phyloP scores from a whole-genome alignment of 192 early-diverging fungal genomes.

The Entomortierella lignicola region DNA sequence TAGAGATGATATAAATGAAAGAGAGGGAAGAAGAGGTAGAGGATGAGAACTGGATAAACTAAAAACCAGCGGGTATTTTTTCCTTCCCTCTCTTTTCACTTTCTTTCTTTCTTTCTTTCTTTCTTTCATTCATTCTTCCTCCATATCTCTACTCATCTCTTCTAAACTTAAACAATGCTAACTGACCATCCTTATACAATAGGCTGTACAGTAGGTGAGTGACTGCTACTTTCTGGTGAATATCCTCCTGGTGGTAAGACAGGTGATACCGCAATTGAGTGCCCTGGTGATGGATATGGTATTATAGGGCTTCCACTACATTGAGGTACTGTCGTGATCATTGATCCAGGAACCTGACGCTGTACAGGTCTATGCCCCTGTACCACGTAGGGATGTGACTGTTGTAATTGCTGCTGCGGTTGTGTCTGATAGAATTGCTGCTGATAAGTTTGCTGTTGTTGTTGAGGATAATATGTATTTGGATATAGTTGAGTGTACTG shows the following conservation, averaged over 20 bases:
- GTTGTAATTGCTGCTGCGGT: too few relatives aligned
- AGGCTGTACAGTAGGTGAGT: background rate
- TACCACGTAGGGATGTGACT: background rate
- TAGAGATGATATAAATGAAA: background rate
- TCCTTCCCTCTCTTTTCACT: background rate
- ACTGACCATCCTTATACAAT: too few relatives aligned
- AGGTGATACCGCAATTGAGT: conserved; percentile 32
- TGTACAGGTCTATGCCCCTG: background rate
- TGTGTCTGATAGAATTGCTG: too few relatives aligned
- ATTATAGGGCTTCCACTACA: conserved; percentile 22
- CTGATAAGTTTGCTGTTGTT: conserved; percentile 21
- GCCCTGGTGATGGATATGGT: conserved; percentile 26
- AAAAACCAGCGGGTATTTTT: background rate
- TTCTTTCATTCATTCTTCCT: too few relatives aligned
- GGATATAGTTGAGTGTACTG: too few relatives aligned
- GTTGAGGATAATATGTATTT: background rate
- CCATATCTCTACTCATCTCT: too few relatives aligned
- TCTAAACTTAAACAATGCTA: too few relatives aligned
- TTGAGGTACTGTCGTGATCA: conserved; percentile 29
- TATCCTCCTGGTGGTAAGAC: conserved; percentile 23
- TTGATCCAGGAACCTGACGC: conserved; percentile 15
- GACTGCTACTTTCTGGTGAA: background rate
- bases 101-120: background rate
- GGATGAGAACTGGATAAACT: too few relatives aligned
- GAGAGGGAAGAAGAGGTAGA: too few relatives aligned